phyloP scores from a whole-genome alignment of 257 asterid genomes.

The Coffea eugenioides region DNA sequence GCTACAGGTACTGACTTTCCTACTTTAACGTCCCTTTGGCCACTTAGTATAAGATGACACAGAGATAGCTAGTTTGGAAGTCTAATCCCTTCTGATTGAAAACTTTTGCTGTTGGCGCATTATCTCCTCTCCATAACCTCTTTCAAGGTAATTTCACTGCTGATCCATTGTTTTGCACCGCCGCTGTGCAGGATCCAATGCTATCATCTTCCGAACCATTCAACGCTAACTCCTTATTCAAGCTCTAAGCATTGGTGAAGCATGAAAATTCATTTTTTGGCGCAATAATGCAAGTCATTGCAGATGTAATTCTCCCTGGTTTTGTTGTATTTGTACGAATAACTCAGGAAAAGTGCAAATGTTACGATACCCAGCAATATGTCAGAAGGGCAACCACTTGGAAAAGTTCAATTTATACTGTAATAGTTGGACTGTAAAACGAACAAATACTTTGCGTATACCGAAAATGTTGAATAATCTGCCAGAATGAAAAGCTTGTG shows the following conservation, averaged over 20 bases:
- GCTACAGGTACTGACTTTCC: constrained; percentile 49
- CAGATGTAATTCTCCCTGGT: neutral
- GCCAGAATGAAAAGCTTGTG: too few species aligned
- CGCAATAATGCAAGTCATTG: neutral
- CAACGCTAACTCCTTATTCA: constrained; percentile 34
- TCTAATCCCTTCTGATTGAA: neutral
- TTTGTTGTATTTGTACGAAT: neutral
- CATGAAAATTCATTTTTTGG: neutral
- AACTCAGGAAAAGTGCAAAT: neutral
- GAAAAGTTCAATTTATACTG: too few species aligned
- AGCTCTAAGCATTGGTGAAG: constrained; percentile 22
- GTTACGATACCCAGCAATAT: neutral
- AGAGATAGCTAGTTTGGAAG: neutral
- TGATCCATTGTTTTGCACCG: neutral
- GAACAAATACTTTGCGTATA: too few species aligned
- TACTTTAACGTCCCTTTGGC: constrained; percentile 1
- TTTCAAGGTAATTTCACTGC: neutral
- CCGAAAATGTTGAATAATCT: too few species aligned
- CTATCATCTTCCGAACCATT: constrained; percentile 50
- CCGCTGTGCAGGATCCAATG: constrained; percentile 48
- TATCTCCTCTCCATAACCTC: neutral
- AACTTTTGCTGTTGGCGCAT: neutral
- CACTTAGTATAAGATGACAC: neutral
- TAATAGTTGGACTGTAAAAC: too few species aligned
- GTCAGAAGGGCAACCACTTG: too few species aligned